phyloP scores from a whole-genome alignment of 192 early-diverging fungal species.

The Thamnidium elegans region DNA sequence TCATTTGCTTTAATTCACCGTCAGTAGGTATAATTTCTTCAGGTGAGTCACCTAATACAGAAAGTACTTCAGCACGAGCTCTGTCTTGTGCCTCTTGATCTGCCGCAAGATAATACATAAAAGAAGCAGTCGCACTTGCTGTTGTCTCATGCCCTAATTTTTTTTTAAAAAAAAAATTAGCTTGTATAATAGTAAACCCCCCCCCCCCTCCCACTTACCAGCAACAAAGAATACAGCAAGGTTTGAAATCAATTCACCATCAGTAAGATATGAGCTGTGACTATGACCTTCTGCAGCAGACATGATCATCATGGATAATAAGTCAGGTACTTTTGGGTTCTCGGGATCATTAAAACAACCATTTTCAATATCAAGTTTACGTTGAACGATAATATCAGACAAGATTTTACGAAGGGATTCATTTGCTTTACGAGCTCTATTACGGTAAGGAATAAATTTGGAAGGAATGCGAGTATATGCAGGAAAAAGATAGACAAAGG shows the following conservation, averaged over 20 bases:
- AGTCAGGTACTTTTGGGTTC: neutral
- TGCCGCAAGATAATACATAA: neutral
- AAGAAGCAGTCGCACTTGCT: neutral
- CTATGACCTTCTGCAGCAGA: too few species aligned
- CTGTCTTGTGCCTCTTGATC: constrained; percentile 9
- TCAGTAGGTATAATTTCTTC: constrained; percentile 15
- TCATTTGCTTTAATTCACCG: constrained; percentile 49
- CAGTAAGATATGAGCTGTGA: neutral
- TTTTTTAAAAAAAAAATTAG: too few species aligned
- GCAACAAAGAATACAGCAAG: constrained; percentile 1
- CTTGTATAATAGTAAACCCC: too few species aligned
- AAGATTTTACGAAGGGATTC: neutral
- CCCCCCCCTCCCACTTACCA: neutral
- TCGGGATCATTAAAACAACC: neutral
- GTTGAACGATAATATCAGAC: too few species aligned
- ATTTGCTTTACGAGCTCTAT: neutral
- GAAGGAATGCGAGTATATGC: constrained; percentile 8
- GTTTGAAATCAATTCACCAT: neutral
- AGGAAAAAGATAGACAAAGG: constrained; percentile 4
- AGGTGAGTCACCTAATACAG: constrained; percentile 18
- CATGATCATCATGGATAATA: neutral
- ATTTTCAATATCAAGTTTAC: too few species aligned
- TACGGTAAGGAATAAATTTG: neutral
- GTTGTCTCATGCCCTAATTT: neutral
- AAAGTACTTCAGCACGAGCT: constrained; percentile 23